Evolutionary conservation across 208 protist genomes (phyloP).

Genomic region (Leishmania turanica): DNA sequence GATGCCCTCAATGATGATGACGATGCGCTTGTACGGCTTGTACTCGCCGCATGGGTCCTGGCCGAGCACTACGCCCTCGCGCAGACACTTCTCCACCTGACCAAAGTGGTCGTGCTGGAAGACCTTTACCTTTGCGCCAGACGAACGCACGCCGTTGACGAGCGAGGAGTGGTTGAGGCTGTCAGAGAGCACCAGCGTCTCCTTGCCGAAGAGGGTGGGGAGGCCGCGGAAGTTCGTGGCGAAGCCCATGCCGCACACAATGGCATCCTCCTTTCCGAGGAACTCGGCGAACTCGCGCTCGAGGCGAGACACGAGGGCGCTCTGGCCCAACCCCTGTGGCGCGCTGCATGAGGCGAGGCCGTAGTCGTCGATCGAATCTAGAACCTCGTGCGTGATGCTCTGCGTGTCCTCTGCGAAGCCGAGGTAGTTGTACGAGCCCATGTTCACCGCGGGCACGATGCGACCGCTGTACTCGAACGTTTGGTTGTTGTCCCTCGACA

Average conservation of each 20-base stretch:
- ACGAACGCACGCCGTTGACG: constrained; percentile 95
- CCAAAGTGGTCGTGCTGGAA: constrained; percentile 96
- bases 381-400: constrained; percentile 78
- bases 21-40: constrained; percentile 80
- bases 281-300: constrained; percentile 94
- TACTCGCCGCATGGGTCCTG: constrained; percentile 84
- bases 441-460: constrained; percentile 91
- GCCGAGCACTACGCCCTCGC: constrained; percentile 86
- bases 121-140: constrained; percentile 86
- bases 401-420: constrained; percentile 96
- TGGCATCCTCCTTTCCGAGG: constrained; percentile 94
- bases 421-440: constrained; percentile 99
- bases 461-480: constrained; percentile 89
- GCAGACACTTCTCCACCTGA: constrained; percentile 93
- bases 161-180: constrained; percentile 97
- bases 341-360: constrained; percentile 76
- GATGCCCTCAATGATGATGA: constrained; percentile 97
- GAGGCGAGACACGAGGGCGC: constrained; percentile 56
- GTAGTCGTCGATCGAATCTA: constrained; percentile 82
- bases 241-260: constrained; percentile 96
- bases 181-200: constrained; percentile 95
- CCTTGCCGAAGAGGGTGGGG: constrained; percentile 95
- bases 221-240: constrained; percentile 89
- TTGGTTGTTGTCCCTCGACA: constrained; percentile 83
- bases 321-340: constrained; percentile 70